Percentiles rank a stretch among this genome's conserved stretches.
Evolutionary conservation across 2,329 filamentous ascomycete species (phyloP).

Genomic region (Teratosphaeria destructans): DNA sequence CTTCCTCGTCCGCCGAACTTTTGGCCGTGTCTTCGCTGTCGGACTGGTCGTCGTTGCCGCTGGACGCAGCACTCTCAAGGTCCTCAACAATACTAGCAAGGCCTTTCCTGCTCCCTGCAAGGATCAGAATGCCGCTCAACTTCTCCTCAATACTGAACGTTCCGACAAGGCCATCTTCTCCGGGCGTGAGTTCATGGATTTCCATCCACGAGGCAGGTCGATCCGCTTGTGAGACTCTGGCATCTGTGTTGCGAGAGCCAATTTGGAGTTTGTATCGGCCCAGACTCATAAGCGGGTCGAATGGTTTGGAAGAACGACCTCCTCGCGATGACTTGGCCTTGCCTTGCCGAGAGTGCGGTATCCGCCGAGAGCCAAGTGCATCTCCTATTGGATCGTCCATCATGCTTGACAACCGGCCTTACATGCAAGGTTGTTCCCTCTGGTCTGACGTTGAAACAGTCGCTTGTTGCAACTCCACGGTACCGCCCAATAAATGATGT

Average conservation of each 20-base stretch:
- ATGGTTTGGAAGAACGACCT: not conserved
- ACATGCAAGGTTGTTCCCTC: not conserved
- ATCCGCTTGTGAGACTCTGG: not conserved
- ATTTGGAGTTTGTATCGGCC: not conserved
- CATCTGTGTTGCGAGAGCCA: not conserved
- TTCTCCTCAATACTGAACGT: slow-evolving; percentile 1
- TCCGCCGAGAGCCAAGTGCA: not conserved
- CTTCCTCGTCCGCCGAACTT: not conserved
- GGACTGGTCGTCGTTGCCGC: not conserved
- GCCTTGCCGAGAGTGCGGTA: not conserved
- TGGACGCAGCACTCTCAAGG: not conserved
- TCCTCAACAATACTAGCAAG: slow-evolving; percentile 4
- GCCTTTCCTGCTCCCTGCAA: slow-evolving; percentile 7
- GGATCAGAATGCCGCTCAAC: slow-evolving; percentile 2
- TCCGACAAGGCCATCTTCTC: slow-evolving; percentile 2
- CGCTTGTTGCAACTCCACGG: not conserved
- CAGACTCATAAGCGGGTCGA: not conserved
- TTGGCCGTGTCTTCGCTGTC: not conserved
- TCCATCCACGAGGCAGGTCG: slow-evolving; percentile 1
- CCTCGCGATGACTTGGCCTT: not conserved
- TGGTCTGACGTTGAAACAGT: not conserved
- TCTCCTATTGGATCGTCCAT: not conserved
- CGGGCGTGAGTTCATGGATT: slow-evolving; percentile 6
- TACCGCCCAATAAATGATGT: not conserved
- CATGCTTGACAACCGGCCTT: not conserved